Conservation (phyloP, 106 monocot genomes). For the Allium cepa region DNA sequence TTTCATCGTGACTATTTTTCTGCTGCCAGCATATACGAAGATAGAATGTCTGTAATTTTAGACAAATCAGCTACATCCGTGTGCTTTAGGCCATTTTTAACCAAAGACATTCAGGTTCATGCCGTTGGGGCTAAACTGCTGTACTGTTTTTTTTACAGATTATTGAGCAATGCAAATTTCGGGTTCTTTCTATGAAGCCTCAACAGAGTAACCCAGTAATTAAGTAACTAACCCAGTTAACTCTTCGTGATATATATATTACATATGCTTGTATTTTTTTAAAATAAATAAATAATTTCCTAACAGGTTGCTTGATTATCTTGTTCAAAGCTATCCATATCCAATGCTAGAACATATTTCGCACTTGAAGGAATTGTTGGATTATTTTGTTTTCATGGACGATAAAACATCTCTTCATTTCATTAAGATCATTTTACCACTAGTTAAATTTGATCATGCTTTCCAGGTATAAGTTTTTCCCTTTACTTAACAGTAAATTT, state of each 20-base stretch:
- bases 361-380: slow-evolving; percentile 82
- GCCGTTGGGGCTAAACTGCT: neutral
- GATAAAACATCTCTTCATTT: slow-evolving; percentile 46
- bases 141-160: slow-evolving; percentile 33
- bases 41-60: too few relatives aligned
- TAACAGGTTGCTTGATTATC: slow-evolving; percentile 56
- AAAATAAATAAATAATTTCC: neutral
- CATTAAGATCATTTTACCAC: slow-evolving; percentile 50
- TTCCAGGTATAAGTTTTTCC: slow-evolving; percentile 47
- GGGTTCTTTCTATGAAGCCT: slow-evolving; percentile 76
- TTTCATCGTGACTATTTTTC: too few relatives aligned
- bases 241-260: too few relatives aligned
- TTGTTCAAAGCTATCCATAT: slow-evolving; percentile 55
- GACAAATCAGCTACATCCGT: neutral
- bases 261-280: too few relatives aligned
- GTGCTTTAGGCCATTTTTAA: neutral
- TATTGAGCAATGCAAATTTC: slow-evolving; percentile 76
- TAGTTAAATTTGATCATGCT: slow-evolving; percentile 65
- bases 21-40: too few relatives aligned
- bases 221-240: slow-evolving; percentile 32
- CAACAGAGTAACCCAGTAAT: slow-evolving; percentile 47
- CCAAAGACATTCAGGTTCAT: neutral
- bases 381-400: slow-evolving; percentile 87
- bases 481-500: neutral
- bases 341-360: slow-evolving; percentile 67